phyloP scores from a whole-genome alignment of 1,284 basidiomycete species.

The Pascua sp. region DNA sequence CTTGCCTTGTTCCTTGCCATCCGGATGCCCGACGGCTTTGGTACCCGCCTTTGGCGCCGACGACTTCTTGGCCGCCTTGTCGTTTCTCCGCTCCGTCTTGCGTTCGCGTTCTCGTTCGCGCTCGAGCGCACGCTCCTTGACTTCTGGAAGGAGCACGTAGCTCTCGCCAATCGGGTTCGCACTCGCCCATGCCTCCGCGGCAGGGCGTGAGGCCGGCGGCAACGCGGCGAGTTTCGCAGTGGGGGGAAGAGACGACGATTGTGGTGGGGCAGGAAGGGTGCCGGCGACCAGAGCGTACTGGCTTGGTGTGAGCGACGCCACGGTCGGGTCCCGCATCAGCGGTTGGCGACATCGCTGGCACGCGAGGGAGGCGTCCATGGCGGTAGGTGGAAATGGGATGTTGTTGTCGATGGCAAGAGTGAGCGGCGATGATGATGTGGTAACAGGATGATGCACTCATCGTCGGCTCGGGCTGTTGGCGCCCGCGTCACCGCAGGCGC shows the following conservation, averaged over 20 bases:
- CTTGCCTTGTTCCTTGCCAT: conserved; percentile 30
- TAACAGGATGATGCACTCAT: neutral
- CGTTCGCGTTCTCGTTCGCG: neutral
- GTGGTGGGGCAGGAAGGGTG: conserved; percentile 56
- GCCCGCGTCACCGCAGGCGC: too few relatives aligned
- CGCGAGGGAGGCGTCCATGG: conserved; percentile 23
- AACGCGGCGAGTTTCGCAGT: conserved; percentile 58
- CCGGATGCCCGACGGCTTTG: neutral
- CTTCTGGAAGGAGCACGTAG: conserved; percentile 80
- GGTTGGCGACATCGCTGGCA: conserved; percentile 57
- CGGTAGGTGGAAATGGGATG: neutral
- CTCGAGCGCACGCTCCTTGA: neutral
- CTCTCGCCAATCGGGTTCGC: conserved; percentile 62
- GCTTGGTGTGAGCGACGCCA: conserved; percentile 75
- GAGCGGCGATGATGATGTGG: neutral
- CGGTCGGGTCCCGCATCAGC: conserved; percentile 77
- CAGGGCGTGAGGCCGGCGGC: conserved; percentile 54
- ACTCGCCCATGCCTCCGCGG: conserved; percentile 54
- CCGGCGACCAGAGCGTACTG: conserved; percentile 77
- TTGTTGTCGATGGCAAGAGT: neutral
- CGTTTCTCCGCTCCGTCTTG: neutral
- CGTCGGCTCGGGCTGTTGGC: too few relatives aligned
- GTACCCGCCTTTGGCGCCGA: neutral
- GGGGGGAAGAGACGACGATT: conserved; percentile 48
- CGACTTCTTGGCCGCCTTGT: neutral